These are phyloP conservation scores for Eremothecium sinecaudum DNA, from an alignment of 1,139 yeast species.

Conservation along the genomic window DNA sequence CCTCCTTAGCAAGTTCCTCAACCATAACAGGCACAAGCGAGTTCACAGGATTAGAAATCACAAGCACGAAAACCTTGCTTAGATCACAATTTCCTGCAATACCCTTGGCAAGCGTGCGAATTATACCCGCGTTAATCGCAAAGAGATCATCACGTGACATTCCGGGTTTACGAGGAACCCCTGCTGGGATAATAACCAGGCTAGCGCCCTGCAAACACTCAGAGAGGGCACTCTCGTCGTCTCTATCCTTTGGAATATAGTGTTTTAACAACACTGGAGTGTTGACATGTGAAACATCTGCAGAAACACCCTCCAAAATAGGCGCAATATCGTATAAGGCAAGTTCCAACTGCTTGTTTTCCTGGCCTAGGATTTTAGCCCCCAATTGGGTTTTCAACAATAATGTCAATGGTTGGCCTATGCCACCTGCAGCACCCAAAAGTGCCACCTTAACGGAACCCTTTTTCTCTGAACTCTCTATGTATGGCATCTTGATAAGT, in stretches of 20 bases:
- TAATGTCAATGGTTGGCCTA: slow-evolving; percentile 89
- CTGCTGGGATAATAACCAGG: slow-evolving; percentile 86
- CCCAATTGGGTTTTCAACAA: slow-evolving; percentile 47
- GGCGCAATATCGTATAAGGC: slow-evolving; percentile 62
- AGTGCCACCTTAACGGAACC: slow-evolving; percentile 47
- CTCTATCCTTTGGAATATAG: slow-evolving; percentile 52
- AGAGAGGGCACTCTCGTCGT: slow-evolving; percentile 34
- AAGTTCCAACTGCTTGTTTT: slow-evolving; percentile 31
- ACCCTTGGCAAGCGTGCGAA: slow-evolving; percentile 71
- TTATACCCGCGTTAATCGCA: slow-evolving; percentile 87
- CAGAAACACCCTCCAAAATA: slow-evolving; percentile 77
- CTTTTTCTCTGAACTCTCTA: slow-evolving; percentile 6
- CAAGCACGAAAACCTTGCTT: slow-evolving; percentile 40
- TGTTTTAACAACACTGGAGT: slow-evolving; percentile 66
- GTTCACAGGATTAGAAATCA: slow-evolving; percentile 93
- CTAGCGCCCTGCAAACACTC: slow-evolving; percentile 62
- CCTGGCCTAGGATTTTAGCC: slow-evolving; percentile 40
- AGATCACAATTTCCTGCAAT: slow-evolving; percentile 44
- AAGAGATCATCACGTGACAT: slow-evolving; percentile 96
- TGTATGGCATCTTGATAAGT: slow-evolving; percentile 19
- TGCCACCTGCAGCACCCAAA: slow-evolving; percentile 79
- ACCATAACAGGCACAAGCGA: slow-evolving; percentile 91
- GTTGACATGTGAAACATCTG: slow-evolving; percentile 84
- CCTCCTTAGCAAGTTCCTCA: slow-evolving; percentile 39
- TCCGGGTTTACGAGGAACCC: slow-evolving; percentile 96